A percentile compares a stretch with the other conserved stretches of the same genome.
These are phyloP conservation scores for Geranium rotundifolium DNA, from an alignment of 345 rosid species.

Conservation along the genomic window DNA sequence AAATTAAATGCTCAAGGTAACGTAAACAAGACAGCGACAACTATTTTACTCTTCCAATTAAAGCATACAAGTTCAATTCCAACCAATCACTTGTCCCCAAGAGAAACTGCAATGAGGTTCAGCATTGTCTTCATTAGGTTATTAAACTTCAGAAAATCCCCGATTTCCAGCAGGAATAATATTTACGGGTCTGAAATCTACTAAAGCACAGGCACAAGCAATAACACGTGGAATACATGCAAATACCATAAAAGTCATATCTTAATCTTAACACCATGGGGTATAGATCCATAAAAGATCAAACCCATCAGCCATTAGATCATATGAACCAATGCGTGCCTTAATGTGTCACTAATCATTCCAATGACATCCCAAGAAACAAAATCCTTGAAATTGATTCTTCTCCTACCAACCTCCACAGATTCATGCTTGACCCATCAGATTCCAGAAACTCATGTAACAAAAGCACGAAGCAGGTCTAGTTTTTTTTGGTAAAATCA, in stretches of 20 bases:
- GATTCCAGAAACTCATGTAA: background rate
- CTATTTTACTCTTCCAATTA: background rate
- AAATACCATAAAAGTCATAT: slow-evolving; percentile 1
- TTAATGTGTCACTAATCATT: background rate
- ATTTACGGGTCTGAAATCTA: too few species aligned
- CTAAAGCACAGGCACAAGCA: background rate
- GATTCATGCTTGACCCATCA: background rate
- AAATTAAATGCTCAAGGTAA: too few species aligned
- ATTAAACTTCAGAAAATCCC: background rate
- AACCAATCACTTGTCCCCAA: background rate
- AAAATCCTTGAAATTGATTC: background rate
- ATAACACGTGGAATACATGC: background rate
- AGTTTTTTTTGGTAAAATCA: background rate
- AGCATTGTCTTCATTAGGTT: background rate
- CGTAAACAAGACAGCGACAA: background rate
- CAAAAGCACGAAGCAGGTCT: background rate
- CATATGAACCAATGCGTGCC: too few species aligned
- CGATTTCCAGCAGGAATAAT: too few species aligned
- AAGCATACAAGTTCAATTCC: background rate
- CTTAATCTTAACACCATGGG: background rate
- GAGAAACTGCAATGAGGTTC: background rate
- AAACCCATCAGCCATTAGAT: too few species aligned
- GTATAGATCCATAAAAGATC: too few species aligned
- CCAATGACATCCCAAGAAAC: background rate
- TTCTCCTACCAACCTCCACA: background rate